A percentile compares a stretch with the other conserved stretches of the same genome.
Conservation (phyloP, 768 basidiomycete species). For the Xerocomus spinulosus region DNA sequence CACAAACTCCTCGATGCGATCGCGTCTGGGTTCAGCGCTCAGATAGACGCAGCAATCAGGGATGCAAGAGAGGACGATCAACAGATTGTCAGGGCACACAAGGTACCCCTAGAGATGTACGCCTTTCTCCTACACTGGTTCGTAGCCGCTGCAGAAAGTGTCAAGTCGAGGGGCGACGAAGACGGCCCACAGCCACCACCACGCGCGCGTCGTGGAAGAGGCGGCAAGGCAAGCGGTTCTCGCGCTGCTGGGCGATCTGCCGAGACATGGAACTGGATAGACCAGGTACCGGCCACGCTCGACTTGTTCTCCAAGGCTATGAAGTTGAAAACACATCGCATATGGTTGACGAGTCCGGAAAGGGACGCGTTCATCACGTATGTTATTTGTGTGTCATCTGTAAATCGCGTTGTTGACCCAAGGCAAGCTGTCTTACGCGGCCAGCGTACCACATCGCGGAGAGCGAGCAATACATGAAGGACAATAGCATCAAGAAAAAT, state of each 20-base stretch:
- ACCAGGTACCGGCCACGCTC: slow-evolving; percentile 69
- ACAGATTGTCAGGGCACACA: slow-evolving; percentile 57
- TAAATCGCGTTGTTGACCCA: slow-evolving; percentile 1
- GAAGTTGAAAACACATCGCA: slow-evolving; percentile 61
- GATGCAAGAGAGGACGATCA: slow-evolving; percentile 70
- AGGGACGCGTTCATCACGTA: slow-evolving; percentile 79
- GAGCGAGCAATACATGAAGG: slow-evolving; percentile 86
- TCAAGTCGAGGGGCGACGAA: slow-evolving; percentile 50
- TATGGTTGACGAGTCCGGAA: slow-evolving; percentile 89
- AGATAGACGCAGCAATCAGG: slow-evolving; percentile 66
- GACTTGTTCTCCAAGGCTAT: slow-evolving; percentile 70
- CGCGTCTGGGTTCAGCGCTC: slow-evolving; percentile 64
- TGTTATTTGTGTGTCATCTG: background rate
- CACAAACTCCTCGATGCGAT: slow-evolving; percentile 87
- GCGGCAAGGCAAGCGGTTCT: slow-evolving; percentile 47
- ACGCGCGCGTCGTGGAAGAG: slow-evolving; percentile 54
- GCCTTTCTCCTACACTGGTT: slow-evolving; percentile 94
- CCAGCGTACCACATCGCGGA: slow-evolving; percentile 87
- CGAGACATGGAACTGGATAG: slow-evolving; percentile 67
- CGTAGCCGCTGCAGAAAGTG: slow-evolving; percentile 73
- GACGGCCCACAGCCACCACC: slow-evolving; percentile 42
- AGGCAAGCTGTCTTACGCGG: slow-evolving; percentile 74
- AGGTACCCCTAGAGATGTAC: slow-evolving; percentile 80
- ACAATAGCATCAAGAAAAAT: slow-evolving; percentile 58
- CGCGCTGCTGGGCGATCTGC: slow-evolving; percentile 41